Conservation (phyloP, 257 asterid species). For the Solanum pinnatisectum region DNA sequence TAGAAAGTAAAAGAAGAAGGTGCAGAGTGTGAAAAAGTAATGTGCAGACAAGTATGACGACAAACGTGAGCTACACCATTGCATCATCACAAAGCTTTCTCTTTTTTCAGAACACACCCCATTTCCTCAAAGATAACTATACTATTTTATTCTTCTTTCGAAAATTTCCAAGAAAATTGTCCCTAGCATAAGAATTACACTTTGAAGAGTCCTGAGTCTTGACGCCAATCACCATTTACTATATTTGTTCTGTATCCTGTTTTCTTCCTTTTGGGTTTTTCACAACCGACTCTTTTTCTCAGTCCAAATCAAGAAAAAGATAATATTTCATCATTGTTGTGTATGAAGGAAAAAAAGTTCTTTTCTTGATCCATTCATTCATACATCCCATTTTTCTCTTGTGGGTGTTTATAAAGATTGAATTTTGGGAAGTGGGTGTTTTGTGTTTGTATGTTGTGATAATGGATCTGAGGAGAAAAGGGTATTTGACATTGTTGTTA, state of each 20-base stretch:
- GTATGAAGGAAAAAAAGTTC: neutral
- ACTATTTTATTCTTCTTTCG: neutral
- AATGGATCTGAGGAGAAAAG: slow-evolving; percentile 23
- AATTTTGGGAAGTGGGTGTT: neutral
- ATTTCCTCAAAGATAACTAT: neutral
- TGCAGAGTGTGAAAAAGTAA: neutral
- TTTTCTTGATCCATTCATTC: neutral
- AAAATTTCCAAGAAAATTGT: neutral
- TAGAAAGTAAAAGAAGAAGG: neutral
- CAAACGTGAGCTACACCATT: neutral
- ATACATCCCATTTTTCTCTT: neutral
- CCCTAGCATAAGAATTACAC: neutral
- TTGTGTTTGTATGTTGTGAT: neutral
- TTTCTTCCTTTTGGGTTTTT: neutral
- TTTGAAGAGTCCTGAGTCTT: neutral
- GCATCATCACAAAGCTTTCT: neutral
- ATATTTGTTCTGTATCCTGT: neutral
- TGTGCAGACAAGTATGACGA: neutral
- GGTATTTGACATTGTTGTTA: slow-evolving; percentile 7
- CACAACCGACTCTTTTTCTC: neutral
- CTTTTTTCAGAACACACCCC: neutral
- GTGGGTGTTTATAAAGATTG: neutral
- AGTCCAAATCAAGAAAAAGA: neutral
- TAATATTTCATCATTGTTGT: neutral
- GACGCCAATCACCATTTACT: neutral